These are phyloP conservation scores for Saccharomyces jurei DNA, from an alignment of 805 yeast genomes.

Conservation along the genomic window DNA sequence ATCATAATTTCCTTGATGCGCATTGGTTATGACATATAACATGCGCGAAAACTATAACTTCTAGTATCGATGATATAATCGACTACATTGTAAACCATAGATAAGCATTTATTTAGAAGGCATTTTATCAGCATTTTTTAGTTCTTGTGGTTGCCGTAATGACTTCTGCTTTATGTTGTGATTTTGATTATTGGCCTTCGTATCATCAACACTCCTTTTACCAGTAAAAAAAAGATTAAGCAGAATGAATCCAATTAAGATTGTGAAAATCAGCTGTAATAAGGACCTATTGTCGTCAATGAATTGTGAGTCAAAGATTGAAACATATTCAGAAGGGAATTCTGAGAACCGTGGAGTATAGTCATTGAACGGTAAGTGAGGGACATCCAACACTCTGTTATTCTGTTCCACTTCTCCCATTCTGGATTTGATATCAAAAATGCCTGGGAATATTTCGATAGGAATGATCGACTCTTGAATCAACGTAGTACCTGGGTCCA, in stretches of 20 bases:
- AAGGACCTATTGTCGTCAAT: slow-evolving; percentile 15
- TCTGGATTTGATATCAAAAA: slow-evolving; percentile 44
- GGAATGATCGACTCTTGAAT: slow-evolving; percentile 16
- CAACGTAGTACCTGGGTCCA: slow-evolving; percentile 19
- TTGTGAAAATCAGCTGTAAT: slow-evolving; percentile 14
- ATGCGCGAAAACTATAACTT: neutral
- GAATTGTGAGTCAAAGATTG: slow-evolving; percentile 21
- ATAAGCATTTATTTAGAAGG: neutral
- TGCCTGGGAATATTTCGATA: slow-evolving; percentile 46
- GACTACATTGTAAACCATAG: neutral
- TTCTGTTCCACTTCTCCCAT: slow-evolving; percentile 49
- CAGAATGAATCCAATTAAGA: slow-evolving; percentile 12
- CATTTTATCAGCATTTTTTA: neutral
- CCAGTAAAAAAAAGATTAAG: slow-evolving; percentile 4
- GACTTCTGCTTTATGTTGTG: neutral
- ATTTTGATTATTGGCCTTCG: neutral
- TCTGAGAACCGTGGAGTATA: slow-evolving; percentile 26
- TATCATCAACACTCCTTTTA: neutral
- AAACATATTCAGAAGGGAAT: slow-evolving; percentile 8
- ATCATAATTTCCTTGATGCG: neutral
- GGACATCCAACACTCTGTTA: slow-evolving; percentile 30
- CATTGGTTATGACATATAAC: neutral
- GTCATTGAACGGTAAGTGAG: slow-evolving; percentile 25
- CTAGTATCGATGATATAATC: too few species aligned
- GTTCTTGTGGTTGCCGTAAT: neutral